Base-by-base conservation (phyloP, 768 basidiomycete species). In the Tricholoma matsutake region DNA sequence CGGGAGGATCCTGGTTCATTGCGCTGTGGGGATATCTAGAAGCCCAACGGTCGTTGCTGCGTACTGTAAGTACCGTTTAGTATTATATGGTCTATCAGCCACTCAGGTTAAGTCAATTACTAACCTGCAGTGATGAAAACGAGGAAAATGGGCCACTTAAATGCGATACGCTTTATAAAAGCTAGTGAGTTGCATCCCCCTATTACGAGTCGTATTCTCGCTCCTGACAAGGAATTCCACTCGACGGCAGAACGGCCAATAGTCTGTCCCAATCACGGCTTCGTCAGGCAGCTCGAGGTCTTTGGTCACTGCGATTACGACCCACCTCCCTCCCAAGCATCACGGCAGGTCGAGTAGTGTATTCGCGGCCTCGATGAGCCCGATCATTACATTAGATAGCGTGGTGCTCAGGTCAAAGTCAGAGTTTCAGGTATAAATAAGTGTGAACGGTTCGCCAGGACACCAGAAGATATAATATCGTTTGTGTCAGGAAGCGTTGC, bases 21-120 rank as follows among this genome's bases (percentile, higher is more conserved):
- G 89, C 68, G 76, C 85, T 11, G 86, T 88, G 83, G 89, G 89
- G 6, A 73, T 91, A 7, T 91, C 87, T 0, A 78, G 89, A 62
- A 89, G 88, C 63, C 76, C 84, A 39, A 85, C 88, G 8, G 81
- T 83, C 25, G 76, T 86, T 25, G 81, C 80, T 54, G 84, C 83
- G 14, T 86, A 81, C 68, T 69, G 82, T 84, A 69, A 72, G 83
- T 77, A 53, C 39, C 61, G 35, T 58, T 41, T 57, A 28, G n/a
- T 20, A 20, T 35, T n/a, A n/a, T 22, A 35, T 63, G 51, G 54
- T 32, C 54, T 31, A 25, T 59, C 31, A 22, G 28, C 37, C 10
- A 22, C 55, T 16, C 20, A 39, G 29, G 54, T 29, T 47, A 20
- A 25, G 5, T 11, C 8, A 25, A 32, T n/a, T 49, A 22, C 57